phyloP scores from a whole-genome alignment of 495 filamentous ascomycete genomes.

The Apodospora peruviana region DNA sequence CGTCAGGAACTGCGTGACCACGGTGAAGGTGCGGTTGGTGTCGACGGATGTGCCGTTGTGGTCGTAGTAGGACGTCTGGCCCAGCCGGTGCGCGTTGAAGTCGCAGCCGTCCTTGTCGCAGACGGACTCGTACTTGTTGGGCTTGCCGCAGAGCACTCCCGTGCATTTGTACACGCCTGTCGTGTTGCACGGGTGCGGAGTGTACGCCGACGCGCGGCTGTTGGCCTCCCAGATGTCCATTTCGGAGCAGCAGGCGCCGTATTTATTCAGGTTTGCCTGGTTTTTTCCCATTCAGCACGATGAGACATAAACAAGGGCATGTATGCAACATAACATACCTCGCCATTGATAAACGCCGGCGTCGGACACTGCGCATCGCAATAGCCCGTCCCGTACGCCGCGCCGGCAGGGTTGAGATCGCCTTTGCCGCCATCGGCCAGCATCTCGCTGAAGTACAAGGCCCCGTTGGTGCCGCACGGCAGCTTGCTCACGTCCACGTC shows the following conservation, averaged over 20 bases:
- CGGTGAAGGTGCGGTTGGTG: constrained; percentile 54
- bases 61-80: constrained; percentile 51
- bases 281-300: no score
- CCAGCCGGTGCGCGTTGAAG: constrained; percentile 47
- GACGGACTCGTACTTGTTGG: constrained; percentile 32
- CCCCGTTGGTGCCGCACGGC: constrained; percentile 67
- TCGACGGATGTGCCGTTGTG: constrained; percentile 43
- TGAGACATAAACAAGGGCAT: no score
- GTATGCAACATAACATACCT: no score
- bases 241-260: constrained; percentile 64
- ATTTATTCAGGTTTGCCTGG: constrained; percentile 46
- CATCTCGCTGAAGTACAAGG: constrained; percentile 67
- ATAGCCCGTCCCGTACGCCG: constrained; percentile 67
- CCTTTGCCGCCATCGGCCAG: constrained; percentile 53
- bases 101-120: constrained; percentile 45
- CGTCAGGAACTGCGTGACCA: constrained; percentile 67
- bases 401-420: constrained; percentile 58
- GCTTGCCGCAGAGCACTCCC: constrained; percentile 34
- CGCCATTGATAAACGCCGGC: constrained; percentile 64
- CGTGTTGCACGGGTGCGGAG: constrained; percentile 60
- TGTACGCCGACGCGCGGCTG: constrained; percentile 48
- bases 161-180: constrained; percentile 41
- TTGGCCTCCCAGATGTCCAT: constrained; percentile 74
- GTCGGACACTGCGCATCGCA: constrained; percentile 68
- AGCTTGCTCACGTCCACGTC: constrained; percentile 61